Evolutionary conservation across 352 stramenopile species (phyloP).

Genomic region (Phytopythium montanum): DNA sequence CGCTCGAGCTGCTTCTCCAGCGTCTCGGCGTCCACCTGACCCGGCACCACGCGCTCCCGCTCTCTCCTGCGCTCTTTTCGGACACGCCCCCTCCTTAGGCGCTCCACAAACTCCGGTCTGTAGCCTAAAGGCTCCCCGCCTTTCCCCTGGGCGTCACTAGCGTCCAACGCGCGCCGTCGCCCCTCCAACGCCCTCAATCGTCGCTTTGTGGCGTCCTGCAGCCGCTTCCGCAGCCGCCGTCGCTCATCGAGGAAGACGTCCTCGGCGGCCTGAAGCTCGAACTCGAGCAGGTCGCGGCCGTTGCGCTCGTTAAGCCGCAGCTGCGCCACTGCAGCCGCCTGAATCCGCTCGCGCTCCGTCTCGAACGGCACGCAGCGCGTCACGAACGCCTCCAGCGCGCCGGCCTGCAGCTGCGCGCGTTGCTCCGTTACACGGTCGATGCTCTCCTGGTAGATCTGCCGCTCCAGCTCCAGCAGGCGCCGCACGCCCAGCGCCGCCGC

Average conservation of each 20-base stretch:
- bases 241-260: constrained; percentile 35
- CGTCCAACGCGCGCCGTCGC: constrained; percentile 6
- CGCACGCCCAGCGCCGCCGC: constrained; percentile 46
- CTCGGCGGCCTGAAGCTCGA: constrained; percentile 70
- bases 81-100: background rate
- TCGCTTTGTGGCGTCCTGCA: constrained; percentile 16
- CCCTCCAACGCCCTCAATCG: constrained; percentile 21
- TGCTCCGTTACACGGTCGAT: constrained; percentile 60
- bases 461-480: constrained; percentile 75
- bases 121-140: background rate
- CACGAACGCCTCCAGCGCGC: constrained; percentile 59
- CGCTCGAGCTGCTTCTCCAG: constrained; percentile 27
- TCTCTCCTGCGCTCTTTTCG: background rate
- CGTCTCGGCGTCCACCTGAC: constrained; percentile 10
- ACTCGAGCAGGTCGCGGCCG: constrained; percentile 53
- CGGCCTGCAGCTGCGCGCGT: constrained; percentile 38
- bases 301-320: constrained; percentile 53
- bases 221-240: constrained; percentile 19
- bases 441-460: constrained; percentile 80
- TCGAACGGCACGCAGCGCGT: constrained; percentile 57
- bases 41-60: background rate
- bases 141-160: background rate
- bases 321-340: constrained; percentile 46
- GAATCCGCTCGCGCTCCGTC: constrained; percentile 36
- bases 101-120: background rate